Evolutionary conservation across 163 green algal species (phyloP).

Genomic region (Scenedesmus sp.): DNA sequence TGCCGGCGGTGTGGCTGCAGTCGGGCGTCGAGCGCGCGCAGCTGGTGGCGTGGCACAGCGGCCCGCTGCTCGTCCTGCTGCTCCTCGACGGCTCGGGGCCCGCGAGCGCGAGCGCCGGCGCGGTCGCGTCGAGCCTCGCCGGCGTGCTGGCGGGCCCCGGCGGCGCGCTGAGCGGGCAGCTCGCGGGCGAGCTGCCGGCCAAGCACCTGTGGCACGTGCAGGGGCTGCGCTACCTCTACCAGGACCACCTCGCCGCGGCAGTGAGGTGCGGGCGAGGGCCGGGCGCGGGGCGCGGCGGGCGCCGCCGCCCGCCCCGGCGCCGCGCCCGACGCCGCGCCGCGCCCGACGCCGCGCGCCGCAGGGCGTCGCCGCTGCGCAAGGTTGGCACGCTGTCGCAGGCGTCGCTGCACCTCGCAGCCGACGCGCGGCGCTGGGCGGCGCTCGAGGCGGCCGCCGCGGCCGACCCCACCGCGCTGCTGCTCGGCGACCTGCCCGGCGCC

Average conservation of each 20-base stretch:
- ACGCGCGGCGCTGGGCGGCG: background rate
- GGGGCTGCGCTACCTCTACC: conserved; percentile 40
- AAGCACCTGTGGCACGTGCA: conserved; percentile 48
- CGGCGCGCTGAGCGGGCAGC: conserved; percentile 1
- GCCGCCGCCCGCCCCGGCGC: no score
- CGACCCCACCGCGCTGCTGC: conserved; percentile 15
- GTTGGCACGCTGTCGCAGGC: conserved; percentile 39
- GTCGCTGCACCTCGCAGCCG: conserved; percentile 25
- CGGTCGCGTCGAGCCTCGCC: background rate
- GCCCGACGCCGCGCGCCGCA: no score
- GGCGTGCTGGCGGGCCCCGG: background rate
- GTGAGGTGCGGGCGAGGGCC: conserved; percentile 9
- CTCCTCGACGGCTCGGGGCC: conserved; percentile 19
- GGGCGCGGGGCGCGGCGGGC: no score
- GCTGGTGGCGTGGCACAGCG: conserved; percentile 29
- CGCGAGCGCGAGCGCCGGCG: background rate
- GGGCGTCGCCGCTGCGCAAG: conserved; percentile 41
- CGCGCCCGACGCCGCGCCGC: no score
- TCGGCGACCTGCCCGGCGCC: background rate
- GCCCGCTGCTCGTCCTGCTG: conserved; percentile 38
- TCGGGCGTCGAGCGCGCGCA: conserved; percentile 20
- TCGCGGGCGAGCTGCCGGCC: conserved; percentile 29
- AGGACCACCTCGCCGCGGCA: conserved; percentile 23
- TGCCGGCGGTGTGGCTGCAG: conserved; percentile 25
- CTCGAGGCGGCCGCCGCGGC: conserved; percentile 16